Evolutionary conservation across 352 stramenopile species (phyloP).

Genomic region (Peronospora belbahrii): DNA sequence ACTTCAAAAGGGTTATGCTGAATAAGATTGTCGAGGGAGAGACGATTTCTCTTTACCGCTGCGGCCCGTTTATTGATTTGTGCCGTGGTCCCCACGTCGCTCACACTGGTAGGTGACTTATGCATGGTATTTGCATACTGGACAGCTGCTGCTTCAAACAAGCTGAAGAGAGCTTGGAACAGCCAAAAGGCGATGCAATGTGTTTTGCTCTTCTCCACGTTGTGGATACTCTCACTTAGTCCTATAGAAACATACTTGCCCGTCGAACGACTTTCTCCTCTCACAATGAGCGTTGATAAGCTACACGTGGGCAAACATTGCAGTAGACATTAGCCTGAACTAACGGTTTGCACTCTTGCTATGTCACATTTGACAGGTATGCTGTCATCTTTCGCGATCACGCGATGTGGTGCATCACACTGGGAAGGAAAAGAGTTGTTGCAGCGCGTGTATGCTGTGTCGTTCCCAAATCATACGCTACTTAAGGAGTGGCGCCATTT

Average conservation of each 20-base stretch:
- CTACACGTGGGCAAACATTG: slow-evolving; percentile 80
- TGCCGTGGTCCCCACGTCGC: slow-evolving; percentile 95
- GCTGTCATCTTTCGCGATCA: slow-evolving; percentile 93
- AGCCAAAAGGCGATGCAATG: slow-evolving; percentile 16
- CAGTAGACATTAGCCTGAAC: background rate
- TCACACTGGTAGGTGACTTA: slow-evolving; percentile 73
- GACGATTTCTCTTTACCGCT: slow-evolving; percentile 94
- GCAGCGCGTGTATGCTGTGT: slow-evolving; percentile 95
- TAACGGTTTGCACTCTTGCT: slow-evolving; percentile 4
- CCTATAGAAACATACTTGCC: slow-evolving; percentile 41
- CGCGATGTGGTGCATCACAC: slow-evolving; percentile 92
- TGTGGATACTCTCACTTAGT: slow-evolving; percentile 21
- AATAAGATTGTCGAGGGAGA: slow-evolving; percentile 94
- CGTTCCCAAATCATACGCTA: slow-evolving; percentile 88
- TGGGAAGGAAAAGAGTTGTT: slow-evolving; percentile 87
- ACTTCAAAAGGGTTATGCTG: slow-evolving; percentile 95
- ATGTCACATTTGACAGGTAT: slow-evolving; percentile 34
- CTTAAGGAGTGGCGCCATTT: slow-evolving; percentile 83
- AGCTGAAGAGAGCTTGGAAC: slow-evolving; percentile 86
- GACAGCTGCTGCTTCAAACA: slow-evolving; percentile 38
- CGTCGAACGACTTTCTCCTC: slow-evolving; percentile 69
- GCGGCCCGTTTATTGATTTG: slow-evolving; percentile 95
- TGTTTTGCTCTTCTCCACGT: slow-evolving; percentile 1
- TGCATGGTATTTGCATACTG: slow-evolving; percentile 10
- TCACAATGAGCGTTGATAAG: slow-evolving; percentile 61